These are phyloP conservation scores for Metschnikowia koreensis DNA, from an alignment of 805 yeast genomes.

Conservation along the genomic window DNA sequence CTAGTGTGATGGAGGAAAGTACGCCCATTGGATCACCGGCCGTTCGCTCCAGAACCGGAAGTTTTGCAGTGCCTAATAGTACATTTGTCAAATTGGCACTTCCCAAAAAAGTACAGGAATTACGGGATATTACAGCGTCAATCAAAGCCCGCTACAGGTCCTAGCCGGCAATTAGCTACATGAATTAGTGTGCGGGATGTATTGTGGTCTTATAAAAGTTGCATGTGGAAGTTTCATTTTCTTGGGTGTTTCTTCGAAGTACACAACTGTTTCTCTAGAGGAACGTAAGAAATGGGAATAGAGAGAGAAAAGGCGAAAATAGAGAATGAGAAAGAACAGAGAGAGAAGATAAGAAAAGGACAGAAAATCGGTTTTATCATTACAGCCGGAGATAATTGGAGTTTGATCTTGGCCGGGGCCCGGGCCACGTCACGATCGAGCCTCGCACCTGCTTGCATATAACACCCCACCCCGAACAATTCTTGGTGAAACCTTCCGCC, in stretches of 20 bases:
- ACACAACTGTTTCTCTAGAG: no score
- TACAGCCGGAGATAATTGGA: no score
- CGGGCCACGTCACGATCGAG: not conserved
- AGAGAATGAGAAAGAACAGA: no score
- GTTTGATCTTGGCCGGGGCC: not conserved
- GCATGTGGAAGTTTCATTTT: not conserved
- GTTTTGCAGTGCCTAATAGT: not conserved
- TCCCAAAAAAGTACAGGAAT: constrained; percentile 25
- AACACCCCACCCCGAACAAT: not conserved
- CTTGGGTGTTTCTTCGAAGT: no score
- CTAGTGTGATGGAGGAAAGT: constrained; percentile 36
- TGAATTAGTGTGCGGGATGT: no score
- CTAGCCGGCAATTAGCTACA: not conserved
- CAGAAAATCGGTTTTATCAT: no score
- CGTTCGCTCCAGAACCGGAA: constrained; percentile 12
- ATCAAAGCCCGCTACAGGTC: constrained; percentile 25
- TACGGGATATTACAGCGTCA: constrained; percentile 26
- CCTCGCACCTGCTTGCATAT: not conserved
- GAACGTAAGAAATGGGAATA: not conserved
- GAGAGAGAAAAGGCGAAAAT: no score
- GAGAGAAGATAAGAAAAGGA: no score
- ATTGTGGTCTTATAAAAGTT: no score
- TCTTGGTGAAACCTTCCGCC: constrained; percentile 1
- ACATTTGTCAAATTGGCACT: constrained; percentile 7
- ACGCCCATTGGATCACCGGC: constrained; percentile 34